These are phyloP conservation scores for Blastomyces emzantsi DNA, from an alignment of 2,329 filamentous ascomycete species.

Conservation along the genomic window DNA sequence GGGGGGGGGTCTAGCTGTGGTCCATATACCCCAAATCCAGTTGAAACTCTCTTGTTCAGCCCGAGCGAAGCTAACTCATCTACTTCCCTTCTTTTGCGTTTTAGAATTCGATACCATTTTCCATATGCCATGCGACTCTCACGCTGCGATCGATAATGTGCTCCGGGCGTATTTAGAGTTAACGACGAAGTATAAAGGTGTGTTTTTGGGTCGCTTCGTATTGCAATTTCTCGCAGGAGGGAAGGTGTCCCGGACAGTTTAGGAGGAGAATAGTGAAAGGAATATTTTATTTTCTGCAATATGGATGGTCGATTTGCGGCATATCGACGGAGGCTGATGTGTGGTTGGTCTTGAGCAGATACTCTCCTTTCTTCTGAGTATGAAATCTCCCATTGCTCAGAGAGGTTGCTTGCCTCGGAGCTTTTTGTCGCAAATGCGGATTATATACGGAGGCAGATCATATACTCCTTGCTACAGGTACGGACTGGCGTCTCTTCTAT, in stretches of 20 bases:
- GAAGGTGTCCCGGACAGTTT: background rate
- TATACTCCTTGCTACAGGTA: constrained; percentile 74
- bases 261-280: constrained; percentile 6
- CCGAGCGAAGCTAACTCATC: background rate
- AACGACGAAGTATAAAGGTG: constrained; percentile 61
- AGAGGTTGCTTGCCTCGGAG: constrained; percentile 63
- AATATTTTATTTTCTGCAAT: background rate
- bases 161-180: constrained; percentile 77
- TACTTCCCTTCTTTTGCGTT: constrained; percentile 10
- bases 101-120: constrained; percentile 60
- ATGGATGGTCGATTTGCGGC: background rate
- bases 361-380: constrained; percentile 57
- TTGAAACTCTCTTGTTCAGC: background rate
- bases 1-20: too few relatives aligned
- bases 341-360: background rate
- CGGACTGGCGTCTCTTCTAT: constrained; percentile 1
- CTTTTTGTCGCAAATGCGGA: constrained; percentile 67
- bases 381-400: constrained; percentile 70
- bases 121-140: constrained; percentile 48
- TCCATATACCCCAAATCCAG: background rate
- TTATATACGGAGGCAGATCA: constrained; percentile 86
- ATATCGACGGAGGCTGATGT: background rate
- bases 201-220: constrained; percentile 10
- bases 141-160: constrained; percentile 70
- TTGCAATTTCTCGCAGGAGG: background rate